Percentiles rank a stretch among this genome's conserved stretches.
Evolutionary conservation across 345 rosid species (phyloP).

Genomic region (Gossypium sturtianum): DNA sequence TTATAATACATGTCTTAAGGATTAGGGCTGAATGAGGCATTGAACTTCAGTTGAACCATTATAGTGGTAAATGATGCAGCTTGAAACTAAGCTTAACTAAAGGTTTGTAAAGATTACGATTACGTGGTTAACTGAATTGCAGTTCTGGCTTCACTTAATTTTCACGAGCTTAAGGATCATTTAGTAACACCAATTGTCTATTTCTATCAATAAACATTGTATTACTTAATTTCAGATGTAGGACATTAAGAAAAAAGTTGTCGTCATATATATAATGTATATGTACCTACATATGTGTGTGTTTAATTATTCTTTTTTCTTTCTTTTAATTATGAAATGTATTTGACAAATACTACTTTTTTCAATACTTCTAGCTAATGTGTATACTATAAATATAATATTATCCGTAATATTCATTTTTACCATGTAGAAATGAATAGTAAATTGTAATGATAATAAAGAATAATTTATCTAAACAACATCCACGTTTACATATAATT

Average conservation of each 20-base stretch:
- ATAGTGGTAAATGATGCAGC: background rate
- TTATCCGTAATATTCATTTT: background rate
- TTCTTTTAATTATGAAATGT: background rate
- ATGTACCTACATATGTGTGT: background rate
- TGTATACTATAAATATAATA: background rate
- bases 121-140: background rate
- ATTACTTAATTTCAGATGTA: background rate
- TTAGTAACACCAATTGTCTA: background rate
- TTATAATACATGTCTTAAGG: background rate
- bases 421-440: background rate
- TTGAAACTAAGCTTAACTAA: background rate
- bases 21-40: background rate
- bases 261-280: background rate
- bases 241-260: background rate
- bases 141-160: background rate
- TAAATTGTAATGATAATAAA: background rate
- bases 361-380: background rate
- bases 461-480: background rate
- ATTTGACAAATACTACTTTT: background rate
- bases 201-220: background rate
- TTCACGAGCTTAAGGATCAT: background rate
- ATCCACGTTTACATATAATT: background rate
- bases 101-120: slow-evolving; percentile 1
- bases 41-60: background rate
- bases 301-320: background rate